Base-by-base conservation (phyloP, 2,329 filamentous ascomycete species). In the Penicillium hesseltinei region DNA sequence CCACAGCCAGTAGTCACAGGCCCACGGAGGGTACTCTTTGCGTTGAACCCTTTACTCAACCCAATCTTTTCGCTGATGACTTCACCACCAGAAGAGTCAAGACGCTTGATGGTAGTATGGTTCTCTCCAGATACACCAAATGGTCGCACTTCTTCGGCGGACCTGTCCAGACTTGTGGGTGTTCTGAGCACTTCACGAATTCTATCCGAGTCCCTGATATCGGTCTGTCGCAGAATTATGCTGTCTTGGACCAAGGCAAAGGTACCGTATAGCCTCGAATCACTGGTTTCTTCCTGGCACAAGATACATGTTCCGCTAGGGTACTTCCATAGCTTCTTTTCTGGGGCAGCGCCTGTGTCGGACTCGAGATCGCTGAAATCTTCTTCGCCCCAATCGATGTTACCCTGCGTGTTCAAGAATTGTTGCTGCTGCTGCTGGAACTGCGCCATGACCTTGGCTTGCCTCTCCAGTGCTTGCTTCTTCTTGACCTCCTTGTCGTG, bases 391-490 rank as follows among this genome's bases (percentile, higher is more conserved):
- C 91, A 96, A 73, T 96, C 90, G 59, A 96, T 84, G 42, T 87
- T 82, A n/a, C 85, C 88, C 73, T 97, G 92, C 62, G 88, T 94
- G 56, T 91, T 89, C 77, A 99, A 79, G 76, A 99, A 99, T 67
- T 86, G 94, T 75, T 95, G 93, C 72, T 97, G 95, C 70, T 99
- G 93, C 71, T 96, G 89, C 72, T 97, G 94, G 76, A 99, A 97
- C 70, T 97, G 92, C 2, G 92, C 94, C 92, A 99, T 97, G 33
- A 99, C 91, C 69, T 87, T 89, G 2, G 92, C 92, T 74, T 97
- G 92, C 23, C 94, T 86, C 66, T 92, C 93, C 40, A 92, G 77
- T 0, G 94, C 94, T 51, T 93, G 90, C 74, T 90, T 89, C 81
- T 97, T 99, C 79, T 93, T 96, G 59, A 86, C 80, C 73, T 93